Evolutionary conservation across 2,329 filamentous ascomycete species (phyloP), one percentile per base, ranked within the genome.

Genomic region (Colletotrichum sansevieriae): DNA sequence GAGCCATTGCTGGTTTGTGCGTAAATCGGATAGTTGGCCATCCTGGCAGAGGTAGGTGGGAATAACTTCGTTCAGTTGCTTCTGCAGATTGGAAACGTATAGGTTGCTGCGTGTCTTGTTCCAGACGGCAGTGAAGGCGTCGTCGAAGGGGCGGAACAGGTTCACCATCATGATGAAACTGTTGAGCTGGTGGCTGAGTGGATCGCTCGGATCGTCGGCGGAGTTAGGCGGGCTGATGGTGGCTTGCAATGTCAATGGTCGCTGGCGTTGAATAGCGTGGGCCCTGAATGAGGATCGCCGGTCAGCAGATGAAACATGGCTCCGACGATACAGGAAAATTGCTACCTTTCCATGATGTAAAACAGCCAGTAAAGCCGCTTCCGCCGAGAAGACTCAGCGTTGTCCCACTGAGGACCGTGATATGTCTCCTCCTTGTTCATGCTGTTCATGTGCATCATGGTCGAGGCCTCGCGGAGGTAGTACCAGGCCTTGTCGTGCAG

Each of bases 401-500:
- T 79, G 71, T 88, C 87, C 72, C 87, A 86, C 62, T 87, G 84
- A 18, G 66, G 66, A 3, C 63, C 56, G 49, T 84, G 73, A 75
- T 93, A 94, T 9, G 85, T 82, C 22, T 88, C 86, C 73, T 91
- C 89, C 76, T 88, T 88, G 74, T 86, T 83, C 86, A 91, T 87
- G 61, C 84, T 84, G 33, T 83, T 78, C 73, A 91, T 86, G 73
- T 89, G 85, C 33, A 87, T 84, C 78, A 95, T 83, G 6, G 92
- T 94, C 2, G 89, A 91, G 6, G 91, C 91, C 78, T 96, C 92
- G 29, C 92, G 89, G 10, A 95, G 82, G 76, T 93, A 89, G 75
- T 90, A 94, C 92, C 92, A 95, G 1, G 92, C 92, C 77, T 90
- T 90, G 71, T 92, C 89, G 76, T 94, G 91, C 76, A 90, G 84